Evolutionary conservation across 345 rosid species (phyloP), one percentile per base, ranked within the genome.

Genomic region (Gossypioides kirkii): DNA sequence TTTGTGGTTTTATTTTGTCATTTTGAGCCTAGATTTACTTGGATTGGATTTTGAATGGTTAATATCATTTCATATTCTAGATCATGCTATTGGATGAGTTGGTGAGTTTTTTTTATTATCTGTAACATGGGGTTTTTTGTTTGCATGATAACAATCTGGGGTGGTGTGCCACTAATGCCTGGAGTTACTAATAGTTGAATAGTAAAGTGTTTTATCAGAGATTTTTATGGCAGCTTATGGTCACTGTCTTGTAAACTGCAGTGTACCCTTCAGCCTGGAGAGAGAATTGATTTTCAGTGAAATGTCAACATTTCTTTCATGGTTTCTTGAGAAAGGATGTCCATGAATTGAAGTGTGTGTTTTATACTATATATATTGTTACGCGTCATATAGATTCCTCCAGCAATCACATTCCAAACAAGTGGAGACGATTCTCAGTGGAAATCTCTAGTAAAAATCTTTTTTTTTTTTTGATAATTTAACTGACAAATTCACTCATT

Each of bases 81-180:
- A 8, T 25, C 63, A 26, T 26, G 63, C 26, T 25, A 12, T 26
- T 59, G 2, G 60, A 55, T 9, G 22, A 13, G 11, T 55, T 18
- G 22, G 25, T 60, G 0, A 3, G 50, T 46, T 46, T 46, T 46
- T 46, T 46, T 46, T 12, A 12, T 2, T 46, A 12, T 46, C 11
- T 46, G 7, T 32, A 32, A 5, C 7, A 32, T 32, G 38, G 38
- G 38, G 38, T 32, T 32, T 32, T 5, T 32, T 32, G 9, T 47
- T 47, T 47, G 42, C 23, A 47, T 67, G 56, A 17, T 38, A 13
- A 67, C 14, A 47, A 47, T 67, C 42, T 67, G 55, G 71, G 71
- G 71, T 67, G 56, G 58, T 18, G 71, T 67, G 42, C 58, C 55
- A 26, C 22, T 14, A 10, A 7, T 47, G 41, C 71, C 38, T 46